Evolutionary conservation across 2,329 filamentous ascomycete genomes (phyloP).

Genomic region (Colletotrichum paranaense): DNA sequence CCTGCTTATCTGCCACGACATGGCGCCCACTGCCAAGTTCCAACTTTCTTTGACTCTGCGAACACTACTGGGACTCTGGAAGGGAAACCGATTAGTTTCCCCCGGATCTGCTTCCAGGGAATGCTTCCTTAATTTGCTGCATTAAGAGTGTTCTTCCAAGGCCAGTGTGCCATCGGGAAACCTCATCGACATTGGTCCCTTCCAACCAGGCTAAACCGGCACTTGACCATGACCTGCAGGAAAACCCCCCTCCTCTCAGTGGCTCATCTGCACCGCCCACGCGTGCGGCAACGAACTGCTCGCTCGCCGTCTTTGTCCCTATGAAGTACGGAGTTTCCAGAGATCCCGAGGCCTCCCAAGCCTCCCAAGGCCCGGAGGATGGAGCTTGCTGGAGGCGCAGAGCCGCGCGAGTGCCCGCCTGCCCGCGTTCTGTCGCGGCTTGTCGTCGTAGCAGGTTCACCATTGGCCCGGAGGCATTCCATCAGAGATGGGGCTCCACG

Average conservation of each 20-base stretch:
- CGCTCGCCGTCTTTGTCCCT: background rate
- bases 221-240: conserved; percentile 26
- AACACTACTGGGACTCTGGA: background rate
- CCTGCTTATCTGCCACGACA: conserved; percentile 21
- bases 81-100: background rate
- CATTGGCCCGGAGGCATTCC: background rate
- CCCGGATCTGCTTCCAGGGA: conserved; percentile 6
- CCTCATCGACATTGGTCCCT: background rate
- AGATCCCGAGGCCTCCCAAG: conserved; percentile 1
- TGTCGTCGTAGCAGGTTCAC: background rate
- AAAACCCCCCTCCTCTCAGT: background rate
- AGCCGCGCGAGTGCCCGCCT: conserved; percentile 1
- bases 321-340: background rate
- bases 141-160: conserved; percentile 10
- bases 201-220: background rate
- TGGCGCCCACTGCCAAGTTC: conserved; percentile 4
- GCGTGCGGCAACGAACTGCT: background rate
- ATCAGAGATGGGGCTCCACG: background rate
- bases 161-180: conserved; percentile 11
- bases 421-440: background rate
- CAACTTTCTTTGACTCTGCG: background rate
- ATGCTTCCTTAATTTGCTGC: conserved; percentile 5
- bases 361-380: background rate
- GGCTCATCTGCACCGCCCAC: conserved; percentile 13
- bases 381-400: background rate